Conservation (phyloP, 441 rosid species). For the Corymbia calophylla region DNA sequence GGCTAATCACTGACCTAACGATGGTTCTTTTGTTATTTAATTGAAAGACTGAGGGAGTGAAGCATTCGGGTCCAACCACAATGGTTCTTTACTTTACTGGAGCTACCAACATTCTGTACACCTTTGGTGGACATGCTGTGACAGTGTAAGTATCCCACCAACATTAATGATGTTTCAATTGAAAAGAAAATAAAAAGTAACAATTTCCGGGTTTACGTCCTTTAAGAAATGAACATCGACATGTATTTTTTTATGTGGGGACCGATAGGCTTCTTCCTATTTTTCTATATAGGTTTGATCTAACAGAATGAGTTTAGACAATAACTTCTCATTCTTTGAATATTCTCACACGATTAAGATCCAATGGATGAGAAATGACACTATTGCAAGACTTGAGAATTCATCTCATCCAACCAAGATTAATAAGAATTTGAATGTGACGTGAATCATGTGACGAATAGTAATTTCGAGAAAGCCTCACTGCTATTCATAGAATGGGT, state of each 20-base stretch:
- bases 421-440: neutral
- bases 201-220: neutral
- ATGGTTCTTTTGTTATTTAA: neutral
- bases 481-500: neutral
- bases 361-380: neutral
- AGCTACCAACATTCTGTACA: slow-evolving; percentile 72
- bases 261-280: neutral
- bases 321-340: neutral
- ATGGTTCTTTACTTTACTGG: slow-evolving; percentile 80
- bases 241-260: neutral
- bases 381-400: neutral
- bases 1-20: neutral
- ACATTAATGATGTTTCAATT: neutral
- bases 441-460: neutral
- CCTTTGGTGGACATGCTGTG: slow-evolving; percentile 81
- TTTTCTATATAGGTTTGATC: neutral
- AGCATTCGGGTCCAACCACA: slow-evolving; percentile 54
- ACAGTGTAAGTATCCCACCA: slow-evolving; percentile 42
- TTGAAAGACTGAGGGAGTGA: slow-evolving; percentile 48
- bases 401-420: neutral
- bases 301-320: neutral
- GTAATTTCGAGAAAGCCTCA: neutral
- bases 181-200: neutral
- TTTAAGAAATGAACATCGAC: neutral
- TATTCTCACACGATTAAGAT: neutral